Base-by-base conservation (phyloP, 1,284 basidiomycete genomes). In the Takashimella tepidaria region DNA sequence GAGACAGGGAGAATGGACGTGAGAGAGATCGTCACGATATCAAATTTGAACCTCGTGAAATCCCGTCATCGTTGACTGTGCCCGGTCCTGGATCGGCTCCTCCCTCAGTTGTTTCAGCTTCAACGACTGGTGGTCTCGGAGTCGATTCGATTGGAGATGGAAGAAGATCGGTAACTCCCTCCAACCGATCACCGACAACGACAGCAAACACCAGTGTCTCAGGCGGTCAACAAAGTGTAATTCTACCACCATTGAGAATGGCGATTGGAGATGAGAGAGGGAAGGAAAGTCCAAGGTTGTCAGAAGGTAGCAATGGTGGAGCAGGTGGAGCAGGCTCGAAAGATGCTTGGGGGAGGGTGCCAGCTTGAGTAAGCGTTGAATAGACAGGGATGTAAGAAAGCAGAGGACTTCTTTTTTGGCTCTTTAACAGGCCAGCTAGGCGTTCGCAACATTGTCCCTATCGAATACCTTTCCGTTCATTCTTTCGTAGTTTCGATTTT, bases 191-290 rank as follows among this genome's bases (percentile, higher is more conserved):
- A 37, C 31, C 31, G 31, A 37, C 31, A 8, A 37, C 8, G 10
- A 16, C 31, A 16, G 16, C 31, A 8, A 16, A 16, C 31, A 16
- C 10, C 10, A 37, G 31, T 16, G 10, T 8, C 10, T 8, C 31
- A 16, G 10, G 16, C 10, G 31, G 31, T 37, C 31, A 37, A 5
- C 52, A 50, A 6, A 54, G 58, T 2, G 19, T 69, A 5, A 69
- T 61, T 2, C 45, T 69, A 11, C 67, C 67, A 0, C 66, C 67
- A 3, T 47, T 69, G 16, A 47, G 65, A 45, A 41, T 58, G 27
- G 53, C 60, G 5, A 54, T 62, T 13, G 62, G 60, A n/a, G 55
- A 56, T 10, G 6, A 23, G 26, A 16, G 22, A 24, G 22, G 26
- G 26, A 37, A 16, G 31, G 31, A 16, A 12, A 25, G 23, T 21